A percentile compares a stretch with the other conserved stretches of the same genome.
These are phyloP conservation scores for Epicoccum sorghinum DNA, from an alignment of 2,329 filamentous ascomycete genomes.

Conservation along the genomic window DNA sequence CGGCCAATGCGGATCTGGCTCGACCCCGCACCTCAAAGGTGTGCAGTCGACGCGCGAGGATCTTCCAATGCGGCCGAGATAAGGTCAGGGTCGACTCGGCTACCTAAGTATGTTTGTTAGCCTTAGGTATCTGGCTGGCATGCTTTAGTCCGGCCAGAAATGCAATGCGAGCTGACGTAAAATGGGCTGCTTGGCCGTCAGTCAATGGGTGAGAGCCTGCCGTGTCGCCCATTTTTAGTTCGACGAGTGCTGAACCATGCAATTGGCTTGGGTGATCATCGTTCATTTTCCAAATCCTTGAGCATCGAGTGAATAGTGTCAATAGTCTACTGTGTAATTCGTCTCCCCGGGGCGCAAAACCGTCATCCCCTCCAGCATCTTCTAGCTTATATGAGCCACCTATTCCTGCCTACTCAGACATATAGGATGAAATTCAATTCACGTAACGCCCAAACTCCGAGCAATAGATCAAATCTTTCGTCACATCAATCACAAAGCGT, in stretches of 20 bases:
- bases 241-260: not conserved
- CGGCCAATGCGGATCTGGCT: conserved; percentile 17
- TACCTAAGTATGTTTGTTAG: not conserved
- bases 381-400: not conserved
- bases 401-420: conserved; percentile 5
- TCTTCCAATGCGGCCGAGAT: not conserved
- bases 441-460: conserved; percentile 23
- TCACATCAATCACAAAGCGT: not conserved
- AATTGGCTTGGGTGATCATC: conserved; percentile 5
- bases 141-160: conserved; percentile 1
- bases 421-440: conserved; percentile 10
- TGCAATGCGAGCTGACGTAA: conserved; percentile 16
- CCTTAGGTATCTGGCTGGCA: conserved; percentile 3
- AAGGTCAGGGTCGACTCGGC: conserved; percentile 9
- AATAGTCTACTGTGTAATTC: not conserved
- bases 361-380: not conserved
- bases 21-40: conserved; percentile 21
- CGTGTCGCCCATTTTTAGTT: conserved; percentile 3
- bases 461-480: conserved; percentile 1
- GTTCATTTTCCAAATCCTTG: conserved; percentile 8
- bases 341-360: not conserved
- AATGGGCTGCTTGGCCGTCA: conserved; percentile 1
- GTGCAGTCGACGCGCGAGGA: conserved; percentile 2
- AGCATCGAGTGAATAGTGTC: not conserved
- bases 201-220: not conserved